Evolutionary conservation across 2,329 filamentous ascomycete species (phyloP), one percentile per base, ranked within the genome.

Genomic region (Alternaria metachromatica): DNA sequence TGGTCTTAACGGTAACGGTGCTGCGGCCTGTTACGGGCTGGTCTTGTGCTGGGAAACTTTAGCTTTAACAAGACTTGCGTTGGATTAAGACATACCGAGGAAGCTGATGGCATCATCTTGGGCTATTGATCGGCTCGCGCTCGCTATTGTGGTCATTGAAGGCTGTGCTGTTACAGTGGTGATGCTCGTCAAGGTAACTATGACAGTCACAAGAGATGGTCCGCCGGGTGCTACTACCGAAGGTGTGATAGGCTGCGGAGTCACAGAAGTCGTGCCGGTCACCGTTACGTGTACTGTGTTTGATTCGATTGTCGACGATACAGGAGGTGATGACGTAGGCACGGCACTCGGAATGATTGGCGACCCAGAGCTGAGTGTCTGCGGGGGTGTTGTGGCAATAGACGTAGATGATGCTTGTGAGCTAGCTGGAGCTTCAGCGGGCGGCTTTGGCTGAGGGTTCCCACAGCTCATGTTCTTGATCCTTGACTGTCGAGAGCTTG

Each of bases 381-480:
- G 33, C 9, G 60, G 25, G 1, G 30, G 25, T 7, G n/a, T 9
- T 21, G 53, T 37, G 2, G 44, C 20, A 50, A 55, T 10, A 53
- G 45, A 5, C 23, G 43, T 12, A 13, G 41, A 25, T 12, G 21
- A 21, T 4, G 20, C 18, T 30, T 21, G 20, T 25, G 64, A 61
- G 33, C n/a, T 51, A 30, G 5, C 26, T 41, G 53, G 15, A 9
- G 45, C 26, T 9, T 5, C 26, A 44, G 13, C 37, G 20, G 57
- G 51, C 26, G 33, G 21, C 33, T 30, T 60, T 18, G 55, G 55
- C 12, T 30, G 15, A 5, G 50, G 21, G 11, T 46, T 58, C 21
- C 66, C 63, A 25, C 74, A 76, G 26, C 64, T 69, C 53, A 76
- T 15, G 23, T 75, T 60, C n/a, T 55, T 63, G 25, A 76, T 72